Conservation (phyloP, 2,329 filamentous ascomycete genomes). For the Pseudogymnoascus sp. region DNA sequence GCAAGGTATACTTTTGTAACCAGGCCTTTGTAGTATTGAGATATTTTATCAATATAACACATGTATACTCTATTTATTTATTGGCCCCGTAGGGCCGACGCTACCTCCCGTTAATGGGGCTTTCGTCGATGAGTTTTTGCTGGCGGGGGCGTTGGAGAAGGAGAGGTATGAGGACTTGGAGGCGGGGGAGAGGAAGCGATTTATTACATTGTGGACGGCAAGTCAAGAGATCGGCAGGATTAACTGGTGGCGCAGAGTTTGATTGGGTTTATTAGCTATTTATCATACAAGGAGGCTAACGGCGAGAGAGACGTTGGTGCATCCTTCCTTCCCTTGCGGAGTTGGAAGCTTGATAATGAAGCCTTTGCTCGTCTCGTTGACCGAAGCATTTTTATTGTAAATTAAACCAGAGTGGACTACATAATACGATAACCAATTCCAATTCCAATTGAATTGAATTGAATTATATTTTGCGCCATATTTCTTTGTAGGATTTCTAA, state of each 20-base stretch:
- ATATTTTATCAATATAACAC: too few species aligned
- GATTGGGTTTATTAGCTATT: slow-evolving; percentile 13
- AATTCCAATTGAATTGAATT: too few species aligned
- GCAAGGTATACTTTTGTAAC: too few species aligned
- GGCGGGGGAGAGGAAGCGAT: background rate
- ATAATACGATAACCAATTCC: too few species aligned
- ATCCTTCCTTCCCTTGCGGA: slow-evolving; percentile 11
- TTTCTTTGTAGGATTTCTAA: too few species aligned
- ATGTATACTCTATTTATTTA: background rate
- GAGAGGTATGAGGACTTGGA: slow-evolving; percentile 2
- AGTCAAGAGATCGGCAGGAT: slow-evolving; percentile 12
- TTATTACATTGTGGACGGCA: slow-evolving; percentile 10
- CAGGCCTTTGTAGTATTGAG: too few species aligned
- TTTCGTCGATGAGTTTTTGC: background rate
- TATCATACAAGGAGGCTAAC: slow-evolving; percentile 14
- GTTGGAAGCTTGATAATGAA: background rate
- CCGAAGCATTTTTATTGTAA: background rate
- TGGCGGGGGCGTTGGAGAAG: background rate
- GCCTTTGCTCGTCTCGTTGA: background rate
- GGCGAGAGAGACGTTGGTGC: slow-evolving; percentile 12
- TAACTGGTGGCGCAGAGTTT: slow-evolving; percentile 8
- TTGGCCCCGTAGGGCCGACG: slow-evolving; percentile 17
- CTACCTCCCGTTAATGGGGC: slow-evolving; percentile 11
- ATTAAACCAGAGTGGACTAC: background rate
- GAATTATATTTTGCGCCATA: too few species aligned